A percentile compares a stretch with the other conserved stretches of the same genome.
phyloP scores from a whole-genome alignment of 441 rosid species.

The Gossypium laxum region DNA sequence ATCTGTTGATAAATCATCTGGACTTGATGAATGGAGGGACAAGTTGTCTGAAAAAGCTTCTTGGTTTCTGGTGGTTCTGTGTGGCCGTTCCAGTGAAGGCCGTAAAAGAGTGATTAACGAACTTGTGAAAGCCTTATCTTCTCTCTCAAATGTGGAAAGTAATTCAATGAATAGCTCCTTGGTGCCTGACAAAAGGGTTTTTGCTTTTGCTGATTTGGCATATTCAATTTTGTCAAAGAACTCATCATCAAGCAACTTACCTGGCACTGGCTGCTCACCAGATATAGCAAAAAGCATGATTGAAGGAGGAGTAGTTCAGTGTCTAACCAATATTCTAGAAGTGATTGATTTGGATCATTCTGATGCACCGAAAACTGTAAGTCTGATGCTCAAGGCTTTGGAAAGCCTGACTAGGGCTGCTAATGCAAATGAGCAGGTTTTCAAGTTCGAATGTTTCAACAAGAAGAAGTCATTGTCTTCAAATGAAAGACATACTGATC shows the following conservation, averaged over 20 bases:
- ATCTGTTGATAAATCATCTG: conserved; percentile 54
- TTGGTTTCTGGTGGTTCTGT: conserved; percentile 79
- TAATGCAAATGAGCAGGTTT: conserved; percentile 69
- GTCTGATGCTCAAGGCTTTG: conserved; percentile 73
- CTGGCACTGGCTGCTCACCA: conserved; percentile 80
- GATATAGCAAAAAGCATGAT: conserved; percentile 97
- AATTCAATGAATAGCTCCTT: conserved; percentile 46
- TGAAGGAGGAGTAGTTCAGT: conserved; percentile 79
- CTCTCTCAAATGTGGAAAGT: conserved; percentile 55
- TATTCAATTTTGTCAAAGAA: conserved; percentile 80
- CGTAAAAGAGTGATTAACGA: conserved; percentile 76
- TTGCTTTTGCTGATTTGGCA: conserved; percentile 66
- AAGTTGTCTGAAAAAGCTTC: conserved; percentile 87
- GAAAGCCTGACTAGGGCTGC: conserved; percentile 92
- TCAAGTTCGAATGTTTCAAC: conserved; percentile 54
- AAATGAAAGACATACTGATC: conserved; percentile 46
- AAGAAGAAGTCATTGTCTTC: conserved; percentile 50
- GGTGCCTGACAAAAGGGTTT: conserved; percentile 70
- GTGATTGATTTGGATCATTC: conserved; percentile 94
- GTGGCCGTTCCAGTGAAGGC: conserved; percentile 90
- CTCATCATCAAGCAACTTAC: conserved; percentile 68
- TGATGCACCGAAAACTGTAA: conserved; percentile 81
- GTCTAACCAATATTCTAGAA: conserved; percentile 67
- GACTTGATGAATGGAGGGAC: conserved; percentile 84
- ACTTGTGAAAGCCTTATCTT: conserved; percentile 70